Evolutionary conservation across 352 stramenopile genomes (phyloP), one percentile per base, ranked within the genome.

Genomic region (Pythium catenulatum): DNA sequence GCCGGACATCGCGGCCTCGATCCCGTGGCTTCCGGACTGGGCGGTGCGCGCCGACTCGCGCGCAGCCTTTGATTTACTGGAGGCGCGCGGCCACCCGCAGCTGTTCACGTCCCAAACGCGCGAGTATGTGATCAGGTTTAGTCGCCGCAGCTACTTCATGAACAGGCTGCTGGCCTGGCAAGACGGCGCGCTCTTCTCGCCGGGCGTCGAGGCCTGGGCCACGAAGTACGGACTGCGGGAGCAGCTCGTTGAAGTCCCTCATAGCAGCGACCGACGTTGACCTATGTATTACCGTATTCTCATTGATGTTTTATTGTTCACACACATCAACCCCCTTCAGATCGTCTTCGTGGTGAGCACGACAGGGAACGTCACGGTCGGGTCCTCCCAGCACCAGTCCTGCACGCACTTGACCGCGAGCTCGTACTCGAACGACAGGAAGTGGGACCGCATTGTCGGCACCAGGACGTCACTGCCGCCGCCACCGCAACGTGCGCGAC

Each of bases 361-460:
- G 34, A 79, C 34, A 0, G 70, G 70, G n/a, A 68, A 79, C 11
- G 50, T 54, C 8, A 79, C 50, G 34, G n/a, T 79, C 23, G 52
- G 30, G 39, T 79, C 50, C 14, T 79, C 52, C n/a, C 43, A 79
- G 50, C 70, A 79, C 70, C 70, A 79, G 9, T 48, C 50, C 52
- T 79, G 70, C 46, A 39, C 34, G 36, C 70, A 79, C 36, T 43
- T 37, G 19, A 79, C 70, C 19, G 70, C 34, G 7, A 79, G 19
- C 30, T 79, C 48, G 37, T 79, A 79, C 48, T 50, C 52, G 15
- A 79, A 66, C 21, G 23, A 43, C 34, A 79, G 15, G 34, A 79
- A 79, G 30, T 66, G 70, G 3, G 70, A 68, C 11, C 70, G 70
- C 70, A 79, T 68, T 7, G 70, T 79, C 21, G 70, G 70, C 48